Conservation (phyloP, 1,284 basidiomycete species). For the Trametes hirsuta region DNA sequence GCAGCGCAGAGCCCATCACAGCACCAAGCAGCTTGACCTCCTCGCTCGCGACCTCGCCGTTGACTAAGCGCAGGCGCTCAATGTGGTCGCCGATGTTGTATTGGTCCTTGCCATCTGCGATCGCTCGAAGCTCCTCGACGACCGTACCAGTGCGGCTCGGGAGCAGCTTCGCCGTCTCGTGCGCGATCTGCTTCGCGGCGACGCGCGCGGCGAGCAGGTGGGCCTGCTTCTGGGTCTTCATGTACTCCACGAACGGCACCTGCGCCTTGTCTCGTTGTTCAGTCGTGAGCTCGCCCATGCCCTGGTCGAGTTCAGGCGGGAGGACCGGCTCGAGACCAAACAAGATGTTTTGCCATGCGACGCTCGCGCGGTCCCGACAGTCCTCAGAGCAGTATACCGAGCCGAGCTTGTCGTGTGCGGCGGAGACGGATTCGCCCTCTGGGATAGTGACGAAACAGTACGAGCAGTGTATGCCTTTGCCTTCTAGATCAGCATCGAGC, state of each 20-base stretch:
- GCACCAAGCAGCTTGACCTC: conserved; percentile 56
- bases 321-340: conserved; percentile 69
- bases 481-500: conserved; percentile 71
- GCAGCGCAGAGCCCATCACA: conserved; percentile 64
- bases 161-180: conserved; percentile 63
- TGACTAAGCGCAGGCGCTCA: conserved; percentile 70
- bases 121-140: conserved; percentile 37
- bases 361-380: conserved; percentile 58
- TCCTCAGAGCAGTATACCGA: conserved; percentile 73
- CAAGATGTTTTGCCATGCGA: conserved; percentile 67
- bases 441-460: conserved; percentile 68
- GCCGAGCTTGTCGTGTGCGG: conserved; percentile 53
- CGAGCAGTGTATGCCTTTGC: conserved; percentile 66
- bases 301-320: conserved; percentile 51
- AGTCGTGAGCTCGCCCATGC: conserved; percentile 36
- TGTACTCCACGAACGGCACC: conserved; percentile 53
- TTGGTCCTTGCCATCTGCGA: conserved; percentile 50
- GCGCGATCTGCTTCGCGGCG: conserved; percentile 68
- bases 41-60: conserved; percentile 48
- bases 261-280: conserved; percentile 62
- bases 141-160: conserved; percentile 29
- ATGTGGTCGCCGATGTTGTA: conserved; percentile 76
- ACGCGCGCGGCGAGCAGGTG: conserved; percentile 70
- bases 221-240: conserved; percentile 50
- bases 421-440: conserved; percentile 45